Percentiles rank a stretch among this genome's conserved stretches.
These are phyloP conservation scores for Ulota crispa DNA, from an alignment of 225 moss, liverwort and hornwort species.

Conservation along the genomic window DNA sequence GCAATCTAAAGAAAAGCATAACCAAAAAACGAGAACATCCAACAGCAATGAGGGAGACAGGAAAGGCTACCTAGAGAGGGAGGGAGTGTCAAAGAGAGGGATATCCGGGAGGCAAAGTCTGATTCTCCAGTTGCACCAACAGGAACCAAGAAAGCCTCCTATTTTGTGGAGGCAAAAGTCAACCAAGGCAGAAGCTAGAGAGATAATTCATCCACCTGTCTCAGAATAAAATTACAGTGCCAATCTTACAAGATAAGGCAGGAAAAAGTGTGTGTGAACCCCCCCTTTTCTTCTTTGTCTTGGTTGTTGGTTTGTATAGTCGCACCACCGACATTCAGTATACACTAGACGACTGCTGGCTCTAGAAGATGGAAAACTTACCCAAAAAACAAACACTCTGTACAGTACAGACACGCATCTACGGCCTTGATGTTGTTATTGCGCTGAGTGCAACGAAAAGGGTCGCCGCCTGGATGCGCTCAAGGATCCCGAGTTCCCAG, in stretches of 20 bases:
- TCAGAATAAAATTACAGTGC: conserved; percentile 50
- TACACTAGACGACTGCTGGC: conserved; percentile 44
- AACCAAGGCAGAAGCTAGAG: conserved; percentile 19
- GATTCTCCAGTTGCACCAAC: conserved; percentile 17
- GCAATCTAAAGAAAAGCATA: not conserved
- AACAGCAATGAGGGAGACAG: not conserved
- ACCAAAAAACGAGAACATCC: not conserved
- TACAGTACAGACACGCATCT: conserved; percentile 30
- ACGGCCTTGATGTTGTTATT: not conserved
- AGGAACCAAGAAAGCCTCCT: not conserved
- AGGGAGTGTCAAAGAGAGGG: not conserved
- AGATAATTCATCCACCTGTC: conserved; percentile 34
- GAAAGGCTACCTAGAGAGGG: not conserved
- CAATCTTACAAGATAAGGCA: conserved; percentile 33
- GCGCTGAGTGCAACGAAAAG: conserved; percentile 50
- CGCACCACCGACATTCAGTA: conserved; percentile 39
- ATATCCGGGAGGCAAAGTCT: not conserved
- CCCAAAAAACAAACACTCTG: conserved; percentile 32
- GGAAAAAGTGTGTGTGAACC: conserved; percentile 20
- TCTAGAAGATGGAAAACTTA: conserved; percentile 23
- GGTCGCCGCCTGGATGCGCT: conserved; percentile 67
- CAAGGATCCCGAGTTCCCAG: conserved; percentile 70
- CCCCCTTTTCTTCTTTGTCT: not conserved
- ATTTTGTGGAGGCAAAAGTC: not conserved
- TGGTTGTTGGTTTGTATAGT: conserved; percentile 30